Evolutionary conservation across 176 grass and related monocot genomes (phyloP), one percentile per base, ranked within the genome.

Genomic region (Ensete glaucum): DNA sequence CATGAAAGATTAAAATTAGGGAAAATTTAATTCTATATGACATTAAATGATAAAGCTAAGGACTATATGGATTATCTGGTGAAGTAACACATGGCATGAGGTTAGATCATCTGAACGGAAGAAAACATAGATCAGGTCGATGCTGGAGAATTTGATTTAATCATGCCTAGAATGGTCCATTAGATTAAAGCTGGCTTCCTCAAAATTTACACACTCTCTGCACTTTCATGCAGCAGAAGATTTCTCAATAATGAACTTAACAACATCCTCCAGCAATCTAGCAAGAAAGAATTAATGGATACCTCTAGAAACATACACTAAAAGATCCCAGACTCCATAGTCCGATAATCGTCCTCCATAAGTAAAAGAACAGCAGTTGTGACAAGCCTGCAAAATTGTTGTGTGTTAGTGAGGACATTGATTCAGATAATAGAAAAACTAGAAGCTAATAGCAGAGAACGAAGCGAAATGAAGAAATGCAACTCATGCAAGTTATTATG

Each of bases 261-360:
- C 9, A 50, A 21, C 51, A 51, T 50, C 21, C 34, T 70, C 20
- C 8, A 20, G 51, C 14, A n/a, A 25, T 68, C 48, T 64, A 12
- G 54, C 51, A 58, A 75, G 48, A 23, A 9, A 51, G 78, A 65
- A 72, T 80, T 52, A 52, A 75, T 93, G 64, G 2, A 0, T 51
- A 52, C 67, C 48, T 22, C 17, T 50, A 9, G 2, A 51, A 20
- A 70, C 51, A 19, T 2, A 70, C 21, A 52, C 51, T 48, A 99
- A 24, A 91, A 81, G 24, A 80, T 89, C 19, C 62, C 85, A 70
- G 95, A 91, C 23, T 99, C 80, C 51, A 91, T 67, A 22, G 85
- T 76, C 82, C 88, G 79, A 67, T 67, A 54, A 82, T 87, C 95
- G 80, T 97, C 94, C 13, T 91, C 90, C 56, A 99, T 91, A 81